These are phyloP conservation scores for Nothopassalora personata DNA, from an alignment of 2,329 filamentous ascomycete genomes.

Conservation along the genomic window DNA sequence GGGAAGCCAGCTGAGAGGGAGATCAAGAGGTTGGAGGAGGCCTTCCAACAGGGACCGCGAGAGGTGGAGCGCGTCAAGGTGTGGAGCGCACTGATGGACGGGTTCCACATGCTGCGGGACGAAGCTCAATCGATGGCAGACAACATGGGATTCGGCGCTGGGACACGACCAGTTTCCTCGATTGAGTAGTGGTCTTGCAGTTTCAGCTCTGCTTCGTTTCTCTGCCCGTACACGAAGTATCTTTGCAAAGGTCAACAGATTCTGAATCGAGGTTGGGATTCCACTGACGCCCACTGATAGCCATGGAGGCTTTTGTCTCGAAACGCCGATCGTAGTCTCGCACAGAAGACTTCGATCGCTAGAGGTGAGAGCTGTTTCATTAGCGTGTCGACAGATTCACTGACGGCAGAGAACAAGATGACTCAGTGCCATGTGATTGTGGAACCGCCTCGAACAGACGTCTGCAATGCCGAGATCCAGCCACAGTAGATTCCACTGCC, in stretches of 20 bases:
- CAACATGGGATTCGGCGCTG: background rate
- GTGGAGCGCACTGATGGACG: background rate
- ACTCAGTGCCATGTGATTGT: constrained; percentile 6
- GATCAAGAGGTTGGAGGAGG: background rate
- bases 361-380: constrained; percentile 1
- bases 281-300: constrained; percentile 12
- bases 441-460: constrained; percentile 16
- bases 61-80: background rate
- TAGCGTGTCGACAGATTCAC: background rate
- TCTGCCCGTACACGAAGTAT: constrained; percentile 15
- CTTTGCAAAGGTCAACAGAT: background rate
- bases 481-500: constrained; percentile 16
- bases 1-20: background rate
- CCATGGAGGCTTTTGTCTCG: constrained; percentile 9
- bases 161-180: no score
- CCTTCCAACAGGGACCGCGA: background rate
- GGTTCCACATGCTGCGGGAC: background rate
- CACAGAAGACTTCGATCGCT: constrained; percentile 16
- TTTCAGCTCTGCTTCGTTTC: background rate
- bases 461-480: constrained; percentile 13
- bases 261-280: background rate
- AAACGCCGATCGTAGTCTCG: constrained; percentile 8
- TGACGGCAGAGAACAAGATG: background rate
- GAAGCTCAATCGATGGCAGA: background rate
- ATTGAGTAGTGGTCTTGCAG: background rate